These are phyloP conservation scores for Panaeolus cyanescens DNA, from an alignment of 768 basidiomycete species.

Conservation along the genomic window DNA sequence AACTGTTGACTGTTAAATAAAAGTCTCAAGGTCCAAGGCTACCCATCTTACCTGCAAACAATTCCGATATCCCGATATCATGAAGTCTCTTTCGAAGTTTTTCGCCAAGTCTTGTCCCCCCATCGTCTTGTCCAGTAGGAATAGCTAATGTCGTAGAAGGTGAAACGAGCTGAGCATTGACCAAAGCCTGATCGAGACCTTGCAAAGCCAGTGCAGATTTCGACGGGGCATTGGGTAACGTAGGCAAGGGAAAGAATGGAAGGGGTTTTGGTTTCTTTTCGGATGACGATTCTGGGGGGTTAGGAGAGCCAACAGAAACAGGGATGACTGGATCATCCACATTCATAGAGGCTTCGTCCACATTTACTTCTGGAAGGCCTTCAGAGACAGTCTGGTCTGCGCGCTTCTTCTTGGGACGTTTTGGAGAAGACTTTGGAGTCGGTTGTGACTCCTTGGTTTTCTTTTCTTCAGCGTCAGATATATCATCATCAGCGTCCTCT, in stretches of 20 bases:
- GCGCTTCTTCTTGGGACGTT: conserved; percentile 10
- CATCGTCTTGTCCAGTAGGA: conserved; percentile 37
- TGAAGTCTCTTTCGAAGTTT: conserved; percentile 62
- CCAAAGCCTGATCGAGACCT: conserved; percentile 74
- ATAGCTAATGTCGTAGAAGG: conserved; percentile 50
- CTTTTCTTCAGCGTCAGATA: conserved; percentile 4
- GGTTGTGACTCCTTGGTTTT: conserved; percentile 4
- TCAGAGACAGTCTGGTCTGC: conserved; percentile 6
- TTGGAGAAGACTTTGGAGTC: conserved; percentile 1
- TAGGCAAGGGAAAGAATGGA: conserved; percentile 71
- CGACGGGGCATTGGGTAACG: conserved; percentile 67
- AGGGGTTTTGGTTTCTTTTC: conserved; percentile 38
- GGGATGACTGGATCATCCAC: neutral
- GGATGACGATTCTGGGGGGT: neutral
- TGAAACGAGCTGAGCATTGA: conserved; percentile 70
- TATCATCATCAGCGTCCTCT: conserved; percentile 5
- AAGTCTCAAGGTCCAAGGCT: conserved; percentile 4
- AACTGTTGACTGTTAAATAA: too few relatives aligned
- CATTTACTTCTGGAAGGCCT: conserved; percentile 4
- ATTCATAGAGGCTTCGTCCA: neutral
- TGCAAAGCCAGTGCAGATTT: conserved; percentile 72
- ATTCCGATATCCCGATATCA: conserved; percentile 79
- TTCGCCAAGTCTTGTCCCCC: conserved; percentile 54
- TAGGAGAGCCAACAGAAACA: neutral
- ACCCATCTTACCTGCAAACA: conserved; percentile 78